These are phyloP conservation scores for Talaromyces sp. DNA, from an alignment of 2,329 filamentous ascomycete genomes.

Conservation along the genomic window DNA sequence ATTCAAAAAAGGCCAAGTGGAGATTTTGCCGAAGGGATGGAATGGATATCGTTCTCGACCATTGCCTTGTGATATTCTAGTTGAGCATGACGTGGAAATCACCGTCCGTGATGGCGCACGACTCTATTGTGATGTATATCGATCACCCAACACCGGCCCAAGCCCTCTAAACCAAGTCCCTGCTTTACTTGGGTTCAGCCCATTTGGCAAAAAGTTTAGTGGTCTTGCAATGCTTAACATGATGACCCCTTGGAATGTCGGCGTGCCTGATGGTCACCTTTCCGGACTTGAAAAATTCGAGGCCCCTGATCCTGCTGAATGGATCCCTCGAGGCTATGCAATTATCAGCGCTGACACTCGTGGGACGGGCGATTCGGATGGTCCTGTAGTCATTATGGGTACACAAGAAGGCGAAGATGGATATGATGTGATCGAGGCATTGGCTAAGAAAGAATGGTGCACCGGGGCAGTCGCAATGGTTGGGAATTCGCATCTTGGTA, in stretches of 20 bases:
- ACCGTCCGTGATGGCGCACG: constrained; percentile 45
- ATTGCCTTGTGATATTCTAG: constrained; percentile 33
- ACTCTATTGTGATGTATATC: constrained; percentile 42
- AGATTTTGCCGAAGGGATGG: too few relatives aligned
- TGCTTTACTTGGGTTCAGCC: not conserved
- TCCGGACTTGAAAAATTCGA: constrained; percentile 7
- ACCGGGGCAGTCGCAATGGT: not conserved
- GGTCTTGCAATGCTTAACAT: not conserved
- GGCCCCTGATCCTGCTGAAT: not conserved
- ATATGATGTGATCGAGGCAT: not conserved
- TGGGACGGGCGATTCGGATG: not conserved
- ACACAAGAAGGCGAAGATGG: constrained; percentile 7
- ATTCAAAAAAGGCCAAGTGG: not conserved
- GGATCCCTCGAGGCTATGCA: not conserved
- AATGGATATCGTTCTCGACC: too few relatives aligned
- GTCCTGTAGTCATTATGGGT: not conserved
- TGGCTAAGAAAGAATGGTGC: not conserved
- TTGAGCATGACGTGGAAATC: constrained; percentile 52
- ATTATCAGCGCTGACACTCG: not conserved
- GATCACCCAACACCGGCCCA: not conserved
- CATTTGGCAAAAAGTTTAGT: not conserved
- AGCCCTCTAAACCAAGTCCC: not conserved
- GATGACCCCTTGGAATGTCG: not conserved
- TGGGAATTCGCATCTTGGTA: not conserved
- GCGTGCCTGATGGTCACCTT: not conserved